Conservation (phyloP, 163 green algal genomes). For the Scenedesmus sp. region DNA sequence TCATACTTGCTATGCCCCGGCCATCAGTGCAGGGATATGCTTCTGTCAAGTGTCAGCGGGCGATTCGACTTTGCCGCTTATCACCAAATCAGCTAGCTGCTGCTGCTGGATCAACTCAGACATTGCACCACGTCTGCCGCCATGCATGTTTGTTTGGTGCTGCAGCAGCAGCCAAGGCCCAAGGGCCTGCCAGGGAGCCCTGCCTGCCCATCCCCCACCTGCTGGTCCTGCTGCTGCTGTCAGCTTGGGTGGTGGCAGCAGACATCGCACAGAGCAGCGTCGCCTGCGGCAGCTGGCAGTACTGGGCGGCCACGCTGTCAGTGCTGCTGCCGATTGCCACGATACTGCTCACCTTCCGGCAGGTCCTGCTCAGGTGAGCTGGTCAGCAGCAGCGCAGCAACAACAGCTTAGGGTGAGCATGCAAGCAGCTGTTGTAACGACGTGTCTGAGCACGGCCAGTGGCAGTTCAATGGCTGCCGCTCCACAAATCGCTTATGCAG, state of each 20-base stretch:
- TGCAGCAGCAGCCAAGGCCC: background rate
- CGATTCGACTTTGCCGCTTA: too few species aligned
- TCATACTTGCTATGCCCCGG: too few species aligned
- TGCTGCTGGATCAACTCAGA: too few species aligned
- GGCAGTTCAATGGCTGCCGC: too few species aligned
- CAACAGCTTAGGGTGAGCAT: too few species aligned
- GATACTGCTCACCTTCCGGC: slow-evolving; percentile 25
- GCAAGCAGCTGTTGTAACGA: too few species aligned
- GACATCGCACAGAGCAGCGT: slow-evolving; percentile 67
- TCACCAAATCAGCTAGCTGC: too few species aligned
- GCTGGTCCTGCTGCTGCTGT: slow-evolving; percentile 64
- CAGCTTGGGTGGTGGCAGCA: slow-evolving; percentile 65
- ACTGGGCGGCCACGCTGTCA: slow-evolving; percentile 70
- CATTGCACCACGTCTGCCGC: background rate
- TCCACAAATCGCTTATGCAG: too few species aligned
- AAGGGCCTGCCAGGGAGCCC: background rate
- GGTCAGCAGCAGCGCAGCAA: too few species aligned
- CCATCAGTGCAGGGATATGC: too few species aligned
- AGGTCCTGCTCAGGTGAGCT: slow-evolving; percentile 26
- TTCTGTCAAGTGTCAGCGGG: too few species aligned
- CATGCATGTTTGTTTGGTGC: background rate
- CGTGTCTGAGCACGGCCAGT: too few species aligned
- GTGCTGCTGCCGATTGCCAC: slow-evolving; percentile 57
- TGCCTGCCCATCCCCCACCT: slow-evolving; percentile 44
- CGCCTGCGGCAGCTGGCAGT: slow-evolving; percentile 66